phyloP scores from a whole-genome alignment of 1,284 basidiomycete species.

The Rhodotorula sp. region DNA sequence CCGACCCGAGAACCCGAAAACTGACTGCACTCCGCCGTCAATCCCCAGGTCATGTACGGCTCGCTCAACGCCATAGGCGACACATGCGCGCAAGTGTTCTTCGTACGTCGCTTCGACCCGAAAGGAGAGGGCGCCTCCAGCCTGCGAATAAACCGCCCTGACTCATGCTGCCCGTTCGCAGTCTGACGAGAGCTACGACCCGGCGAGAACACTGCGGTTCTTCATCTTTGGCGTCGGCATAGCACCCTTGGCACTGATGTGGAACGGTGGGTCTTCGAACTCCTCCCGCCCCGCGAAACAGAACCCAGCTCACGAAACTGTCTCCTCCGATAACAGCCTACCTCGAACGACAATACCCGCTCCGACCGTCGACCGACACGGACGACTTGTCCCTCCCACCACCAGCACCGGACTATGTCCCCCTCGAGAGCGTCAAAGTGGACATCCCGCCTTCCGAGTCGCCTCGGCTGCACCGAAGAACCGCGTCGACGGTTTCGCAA shows the following conservation, averaged over 20 bases:
- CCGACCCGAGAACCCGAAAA: no score
- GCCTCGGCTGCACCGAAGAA: slow-evolving; percentile 1
- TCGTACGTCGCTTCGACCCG: background rate
- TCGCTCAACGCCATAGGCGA: slow-evolving; percentile 16
- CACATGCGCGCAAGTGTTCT: slow-evolving; percentile 10
- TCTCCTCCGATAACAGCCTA: slow-evolving; percentile 2
- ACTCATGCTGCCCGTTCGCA: background rate
- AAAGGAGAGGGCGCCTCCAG: no score
- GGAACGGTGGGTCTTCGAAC: slow-evolving; percentile 26
- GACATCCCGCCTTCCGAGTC: background rate
- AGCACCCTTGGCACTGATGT: slow-evolving; percentile 15
- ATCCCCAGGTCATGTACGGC: slow-evolving; percentile 20
- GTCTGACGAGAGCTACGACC: slow-evolving; percentile 5
- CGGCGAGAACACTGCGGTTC: slow-evolving; percentile 13
- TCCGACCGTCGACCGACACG: background rate
- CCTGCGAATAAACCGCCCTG: background rate
- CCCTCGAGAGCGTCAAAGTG: slow-evolving; percentile 12
- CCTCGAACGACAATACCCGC: slow-evolving; percentile 17
- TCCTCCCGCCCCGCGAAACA: no score
- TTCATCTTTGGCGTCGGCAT: slow-evolving; percentile 20
- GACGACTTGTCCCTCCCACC: background rate
- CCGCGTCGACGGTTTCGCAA: slow-evolving; percentile 1
- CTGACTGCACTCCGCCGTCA: background rate
- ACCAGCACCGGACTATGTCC: background rate
- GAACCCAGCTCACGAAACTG: no score